phyloP scores from a whole-genome alignment of 1,284 basidiomycete genomes.

The Thelephora terrestris region DNA sequence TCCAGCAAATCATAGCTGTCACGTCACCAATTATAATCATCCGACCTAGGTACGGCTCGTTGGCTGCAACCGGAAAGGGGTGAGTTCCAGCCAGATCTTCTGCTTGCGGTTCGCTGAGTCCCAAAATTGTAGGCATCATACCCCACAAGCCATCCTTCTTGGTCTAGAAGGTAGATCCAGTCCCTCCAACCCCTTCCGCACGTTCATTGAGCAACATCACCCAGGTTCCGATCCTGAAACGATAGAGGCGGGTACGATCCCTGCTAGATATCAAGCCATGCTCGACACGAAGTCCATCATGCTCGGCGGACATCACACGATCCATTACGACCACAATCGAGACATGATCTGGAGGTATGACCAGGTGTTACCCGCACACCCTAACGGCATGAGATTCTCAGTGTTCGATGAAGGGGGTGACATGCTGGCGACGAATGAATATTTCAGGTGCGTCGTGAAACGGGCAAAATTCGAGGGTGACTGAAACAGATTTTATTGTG shows the following conservation, averaged over 20 bases:
- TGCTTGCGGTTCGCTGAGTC: constrained; percentile 1
- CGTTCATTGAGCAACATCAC: constrained; percentile 1
- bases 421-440: constrained; percentile 90
- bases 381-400: constrained; percentile 89
- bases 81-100: constrained; percentile 21
- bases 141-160: constrained; percentile 86
- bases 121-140: constrained; percentile 64
- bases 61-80: constrained; percentile 83
- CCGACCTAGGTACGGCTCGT: constrained; percentile 53
- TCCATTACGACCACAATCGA: constrained; percentile 77
- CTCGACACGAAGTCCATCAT: constrained; percentile 53
- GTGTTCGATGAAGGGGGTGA: constrained; percentile 77
- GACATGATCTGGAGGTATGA: constrained; percentile 94
- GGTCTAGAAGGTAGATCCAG: constrained; percentile 67
- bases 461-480: background rate
- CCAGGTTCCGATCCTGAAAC: constrained; percentile 74
- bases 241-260: constrained; percentile 73
- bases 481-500: background rate
- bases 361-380: constrained; percentile 69
- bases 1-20: constrained; percentile 1
- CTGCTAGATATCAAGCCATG: constrained; percentile 65
- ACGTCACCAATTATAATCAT: constrained; percentile 1
- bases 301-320: constrained; percentile 64
- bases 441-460: constrained; percentile 50
- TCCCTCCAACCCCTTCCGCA: background rate